These are phyloP conservation scores for Scalesia atractyloides DNA, from an alignment of 129 eudicot genomes.

Conservation along the genomic window DNA sequence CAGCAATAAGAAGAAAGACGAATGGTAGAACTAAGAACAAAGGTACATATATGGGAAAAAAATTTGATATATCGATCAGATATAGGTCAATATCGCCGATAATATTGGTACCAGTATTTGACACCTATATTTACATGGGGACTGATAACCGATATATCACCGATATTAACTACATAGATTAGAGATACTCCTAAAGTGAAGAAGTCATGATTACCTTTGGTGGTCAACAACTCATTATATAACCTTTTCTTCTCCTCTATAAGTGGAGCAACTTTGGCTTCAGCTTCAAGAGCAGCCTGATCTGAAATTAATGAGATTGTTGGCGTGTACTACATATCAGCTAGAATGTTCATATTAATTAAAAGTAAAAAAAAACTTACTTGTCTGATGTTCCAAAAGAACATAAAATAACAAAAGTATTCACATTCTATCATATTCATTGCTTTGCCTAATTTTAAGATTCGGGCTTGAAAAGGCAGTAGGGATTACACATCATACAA, in stretches of 20 bases:
- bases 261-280: conserved; percentile 82
- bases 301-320: conserved; percentile 55
- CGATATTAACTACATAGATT: too few species aligned
- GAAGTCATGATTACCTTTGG: conserved; percentile 65
- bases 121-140: too few species aligned
- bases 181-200: conserved; percentile 8
- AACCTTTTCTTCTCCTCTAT: conserved; percentile 78
- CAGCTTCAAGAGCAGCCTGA: conserved; percentile 92
- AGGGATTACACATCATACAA: conserved; percentile 8
- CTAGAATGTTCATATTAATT: conserved; percentile 11
- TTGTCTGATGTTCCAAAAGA: not conserved
- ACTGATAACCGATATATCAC: too few species aligned
- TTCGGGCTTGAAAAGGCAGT: conserved; percentile 13
- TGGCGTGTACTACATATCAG: conserved; percentile 17
- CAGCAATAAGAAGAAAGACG: too few species aligned
- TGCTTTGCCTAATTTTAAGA: conserved; percentile 1
- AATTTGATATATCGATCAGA: too few species aligned
- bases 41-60: too few species aligned
- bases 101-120: too few species aligned
- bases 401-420: not conserved
- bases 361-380: not conserved
- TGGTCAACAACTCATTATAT: conserved; percentile 78
- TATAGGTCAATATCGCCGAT: too few species aligned
- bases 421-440: conserved; percentile 1
- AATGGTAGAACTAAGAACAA: too few species aligned